These are phyloP conservation scores for Trichoderma pleuroti DNA, from an alignment of 2,329 filamentous ascomycete genomes.

Conservation along the genomic window DNA sequence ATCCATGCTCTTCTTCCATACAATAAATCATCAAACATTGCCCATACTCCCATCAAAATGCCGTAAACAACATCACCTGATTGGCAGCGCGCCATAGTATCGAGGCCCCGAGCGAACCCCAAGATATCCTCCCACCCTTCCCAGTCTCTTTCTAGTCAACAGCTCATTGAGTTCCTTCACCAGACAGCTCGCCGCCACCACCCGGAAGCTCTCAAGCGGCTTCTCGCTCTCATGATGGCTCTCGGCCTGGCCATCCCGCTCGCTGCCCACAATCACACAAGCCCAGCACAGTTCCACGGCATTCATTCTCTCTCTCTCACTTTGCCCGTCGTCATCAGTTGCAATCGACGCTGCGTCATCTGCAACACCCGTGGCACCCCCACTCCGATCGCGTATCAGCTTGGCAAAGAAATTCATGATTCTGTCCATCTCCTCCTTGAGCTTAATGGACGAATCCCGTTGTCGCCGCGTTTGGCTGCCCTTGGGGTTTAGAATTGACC, in stretches of 20 bases:
- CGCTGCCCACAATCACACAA: constrained; percentile 32
- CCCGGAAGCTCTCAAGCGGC: constrained; percentile 35
- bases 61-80: constrained; percentile 1
- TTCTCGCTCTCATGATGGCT: constrained; percentile 11
- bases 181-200: constrained; percentile 38
- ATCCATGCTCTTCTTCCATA: constrained; percentile 3
- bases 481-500: constrained; percentile 50
- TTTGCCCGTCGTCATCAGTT: background rate
- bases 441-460: constrained; percentile 48
- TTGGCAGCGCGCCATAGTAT: constrained; percentile 3
- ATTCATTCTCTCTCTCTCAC: constrained; percentile 24
- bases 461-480: constrained; percentile 49
- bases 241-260: background rate
- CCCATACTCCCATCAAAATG: background rate
- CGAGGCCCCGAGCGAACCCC: constrained; percentile 22
- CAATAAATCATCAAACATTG: background rate
- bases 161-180: constrained; percentile 29
- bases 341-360: constrained; percentile 13
- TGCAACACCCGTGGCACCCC: background rate
- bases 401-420: constrained; percentile 41
- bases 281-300: constrained; percentile 36
- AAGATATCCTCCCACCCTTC: constrained; percentile 25
- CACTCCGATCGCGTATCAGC: constrained; percentile 27
- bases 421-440: constrained; percentile 50
- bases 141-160: constrained; percentile 18